Base-by-base conservation (phyloP, 495 filamentous ascomycete genomes). In the Penicillium parvum region DNA sequence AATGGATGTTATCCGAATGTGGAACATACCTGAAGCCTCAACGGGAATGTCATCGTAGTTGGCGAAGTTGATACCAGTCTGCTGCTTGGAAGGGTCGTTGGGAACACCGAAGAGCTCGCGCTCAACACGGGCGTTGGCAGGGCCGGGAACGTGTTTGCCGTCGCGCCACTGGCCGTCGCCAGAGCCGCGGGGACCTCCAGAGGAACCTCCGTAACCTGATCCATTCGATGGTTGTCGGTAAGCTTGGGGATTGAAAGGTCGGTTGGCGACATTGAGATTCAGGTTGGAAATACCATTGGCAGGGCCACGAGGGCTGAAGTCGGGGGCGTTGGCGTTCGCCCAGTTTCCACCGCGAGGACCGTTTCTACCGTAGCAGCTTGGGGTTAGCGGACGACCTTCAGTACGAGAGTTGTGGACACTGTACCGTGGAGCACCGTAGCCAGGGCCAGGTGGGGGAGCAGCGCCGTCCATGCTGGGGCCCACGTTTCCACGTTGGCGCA, bases 41-140 rank as follows among this genome's bases (percentile, higher is more conserved):
- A 98, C 94, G 23, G 92, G 92, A 55, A 98, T 98, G 61, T 98
- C 92, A 58, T 98, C 92, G 68, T 98, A 98, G 73, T 98, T 98
- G 71, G 95, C 82, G 60, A 98, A 98, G 76, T 98, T 98, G 82
- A 98, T 97, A 60, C 92, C 92, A 14, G 87, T 96, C 55, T 88
- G 86, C 64, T 95, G 85, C 73, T 95, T 96, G 49, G 85, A 79
- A 42, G 90, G 89, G 58, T 97, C 92, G 65, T 97, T 92, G 49
- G 88, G 78, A 30, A 85, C 81, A 58, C 92, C 92, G 67, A 96
- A 98, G 32, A 98, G 83, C 57, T 98, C 92, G 60, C 90, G 89
- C 74, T 98, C 92, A 17, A 92, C 44, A 53, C 90, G 89, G 40
- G 83, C 76, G 67, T 97, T 96, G 44, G 85, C 57, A 43, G 88